Evolutionary conservation across 2,329 filamentous ascomycete genomes (phyloP).

Genomic region (Periglandula ipomoeae): DNA sequence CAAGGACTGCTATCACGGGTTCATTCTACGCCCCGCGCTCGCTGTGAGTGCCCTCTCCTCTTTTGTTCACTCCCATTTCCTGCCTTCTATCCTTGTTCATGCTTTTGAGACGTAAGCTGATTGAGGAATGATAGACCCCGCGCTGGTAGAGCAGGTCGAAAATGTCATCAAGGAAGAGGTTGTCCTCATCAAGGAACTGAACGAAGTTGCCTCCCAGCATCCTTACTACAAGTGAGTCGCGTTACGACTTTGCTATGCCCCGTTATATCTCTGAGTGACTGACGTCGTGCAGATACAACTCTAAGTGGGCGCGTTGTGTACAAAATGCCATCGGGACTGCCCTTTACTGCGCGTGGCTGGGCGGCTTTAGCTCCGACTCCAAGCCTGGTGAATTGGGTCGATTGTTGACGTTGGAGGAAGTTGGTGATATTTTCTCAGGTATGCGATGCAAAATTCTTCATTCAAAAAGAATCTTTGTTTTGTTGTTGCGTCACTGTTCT

Average conservation of each 20-base stretch:
- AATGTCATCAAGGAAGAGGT: conserved; percentile 65
- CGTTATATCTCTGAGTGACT: too few relatives aligned
- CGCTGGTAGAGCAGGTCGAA: conserved; percentile 61
- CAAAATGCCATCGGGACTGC: conserved; percentile 63
- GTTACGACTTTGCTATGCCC: neutral
- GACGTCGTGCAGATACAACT: conserved; percentile 80
- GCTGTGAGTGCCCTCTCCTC: conserved; percentile 30
- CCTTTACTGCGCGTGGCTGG: conserved; percentile 63
- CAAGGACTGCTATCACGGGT: conserved; percentile 80
- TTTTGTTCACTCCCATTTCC: too few relatives aligned
- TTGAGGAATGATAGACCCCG: conserved; percentile 49
- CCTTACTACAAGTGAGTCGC: conserved; percentile 82
- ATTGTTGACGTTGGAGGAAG: conserved; percentile 80
- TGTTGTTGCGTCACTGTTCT: neutral
- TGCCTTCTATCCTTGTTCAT: too few relatives aligned
- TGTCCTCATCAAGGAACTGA: conserved; percentile 60
- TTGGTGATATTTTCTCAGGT: conserved; percentile 71
- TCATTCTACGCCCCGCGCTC: conserved; percentile 69
- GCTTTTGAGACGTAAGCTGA: too few relatives aligned
- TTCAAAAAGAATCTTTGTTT: conserved; percentile 5
- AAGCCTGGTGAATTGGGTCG: conserved; percentile 47
- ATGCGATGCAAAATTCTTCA: conserved; percentile 13
- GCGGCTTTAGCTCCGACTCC: conserved; percentile 46
- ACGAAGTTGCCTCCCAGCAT: conserved; percentile 66
- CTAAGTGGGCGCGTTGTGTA: conserved; percentile 72